phyloP scores from a whole-genome alignment of 495 filamentous ascomycete genomes.

The Cercophora scortea region DNA sequence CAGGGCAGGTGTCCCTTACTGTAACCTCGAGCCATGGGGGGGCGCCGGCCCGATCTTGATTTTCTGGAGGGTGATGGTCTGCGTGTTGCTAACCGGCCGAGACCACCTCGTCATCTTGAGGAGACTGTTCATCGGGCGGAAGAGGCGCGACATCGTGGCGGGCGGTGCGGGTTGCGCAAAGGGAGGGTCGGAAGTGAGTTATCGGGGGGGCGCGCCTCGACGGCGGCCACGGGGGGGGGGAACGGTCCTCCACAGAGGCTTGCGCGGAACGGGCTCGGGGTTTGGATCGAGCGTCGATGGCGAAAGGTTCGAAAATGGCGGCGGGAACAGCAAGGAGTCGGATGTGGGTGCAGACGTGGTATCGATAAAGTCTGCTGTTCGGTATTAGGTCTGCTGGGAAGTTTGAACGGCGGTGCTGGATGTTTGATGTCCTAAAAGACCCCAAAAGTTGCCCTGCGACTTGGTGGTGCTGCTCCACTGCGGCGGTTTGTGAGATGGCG shows the following conservation, averaged over 20 bases:
- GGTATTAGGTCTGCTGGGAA: too few species aligned
- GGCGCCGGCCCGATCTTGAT: slow-evolving; percentile 1
- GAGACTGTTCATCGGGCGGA: slow-evolving; percentile 18
- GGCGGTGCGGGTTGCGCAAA: not conserved
- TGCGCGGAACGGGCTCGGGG: not conserved
- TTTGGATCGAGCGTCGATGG: not conserved
- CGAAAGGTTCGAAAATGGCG: too few species aligned
- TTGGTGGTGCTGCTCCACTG: too few species aligned
- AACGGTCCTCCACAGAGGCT: too few species aligned
- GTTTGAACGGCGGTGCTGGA: too few species aligned
- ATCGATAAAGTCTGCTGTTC: too few species aligned
- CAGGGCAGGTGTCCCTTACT: not conserved
- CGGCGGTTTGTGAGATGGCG: too few species aligned
- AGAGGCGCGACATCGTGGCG: slow-evolving; percentile 28
- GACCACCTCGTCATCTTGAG: slow-evolving; percentile 6
- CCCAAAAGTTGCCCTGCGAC: too few species aligned
- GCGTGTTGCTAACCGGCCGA: slow-evolving; percentile 5
- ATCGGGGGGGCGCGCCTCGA: slow-evolving; percentile 20
- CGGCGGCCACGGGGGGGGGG: slow-evolving; percentile 24
- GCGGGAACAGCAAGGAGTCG: too few species aligned
- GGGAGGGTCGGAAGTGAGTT: not conserved
- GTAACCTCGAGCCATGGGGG: not conserved
- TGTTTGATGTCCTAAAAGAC: too few species aligned
- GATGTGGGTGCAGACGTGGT: too few species aligned
- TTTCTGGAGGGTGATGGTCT: slow-evolving; percentile 22